Base-by-base conservation (phyloP, 306 rosid species). In the Vigna angularis region DNA sequence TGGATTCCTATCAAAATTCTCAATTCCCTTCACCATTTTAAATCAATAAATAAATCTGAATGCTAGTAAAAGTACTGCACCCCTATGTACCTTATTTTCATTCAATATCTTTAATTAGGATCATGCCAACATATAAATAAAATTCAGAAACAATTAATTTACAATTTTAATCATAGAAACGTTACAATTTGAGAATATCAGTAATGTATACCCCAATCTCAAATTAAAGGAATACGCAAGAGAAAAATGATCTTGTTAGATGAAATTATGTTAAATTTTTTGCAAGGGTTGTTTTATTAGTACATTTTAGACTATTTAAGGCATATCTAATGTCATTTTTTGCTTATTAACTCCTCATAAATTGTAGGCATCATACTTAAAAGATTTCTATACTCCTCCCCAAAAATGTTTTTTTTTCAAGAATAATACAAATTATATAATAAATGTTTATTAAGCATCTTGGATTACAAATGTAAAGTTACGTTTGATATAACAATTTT, bases 1-100 rank as follows among this genome's bases (percentile, higher is more conserved):
- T 9, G 78, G 78, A 42, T 61, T 58, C 78, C 42, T 26, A 42
- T 73, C 68, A 58, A 42, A 73, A 15, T 42, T 57, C 12, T 24
- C 30, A 45, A 8, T 40, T 15, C 47, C 64, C 68, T 40, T 58
- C 6, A 9, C 62, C 4, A 2, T 49, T 15, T 70, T 40, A 55
- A 57, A 52, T 6, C 52, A 61, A 61, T 15, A 61, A 61, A 61
- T 61, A 40, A 34, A 10, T 49, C 44, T 47, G 16, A 45, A 12
- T 11, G 1, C 50, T 45, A 44, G 4, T 45, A 45, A 45, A 11
- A 45, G 15, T 30, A 8, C 15, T 44, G 32, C 38, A 70, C 50
- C 55, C n/a, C 34, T 2, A 67, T 22, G 22, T 22, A 44, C 18
- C 12, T 44, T 44, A 13, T 10, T 6, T 3, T 7, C 34, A 7